Evolutionary conservation across 2,329 filamentous ascomycete species (phyloP).

Genomic region (Penicillium aurantiogriseum): DNA sequence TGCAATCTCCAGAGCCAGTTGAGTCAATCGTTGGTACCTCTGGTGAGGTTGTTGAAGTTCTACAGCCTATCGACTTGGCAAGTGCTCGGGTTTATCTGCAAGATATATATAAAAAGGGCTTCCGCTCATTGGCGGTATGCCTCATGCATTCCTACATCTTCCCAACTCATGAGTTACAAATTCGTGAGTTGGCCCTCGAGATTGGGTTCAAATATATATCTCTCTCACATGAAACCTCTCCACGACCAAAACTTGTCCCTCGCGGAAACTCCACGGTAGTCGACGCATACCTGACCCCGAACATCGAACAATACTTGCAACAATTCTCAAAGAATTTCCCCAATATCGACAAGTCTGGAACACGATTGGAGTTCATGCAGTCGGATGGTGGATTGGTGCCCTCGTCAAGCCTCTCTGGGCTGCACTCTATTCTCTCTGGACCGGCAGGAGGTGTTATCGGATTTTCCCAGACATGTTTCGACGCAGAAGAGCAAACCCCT

Average conservation of each 20-base stretch:
- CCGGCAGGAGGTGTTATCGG: constrained; percentile 91
- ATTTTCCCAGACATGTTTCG: constrained; percentile 86
- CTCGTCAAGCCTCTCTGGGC: constrained; percentile 66
- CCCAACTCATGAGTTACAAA: constrained; percentile 72
- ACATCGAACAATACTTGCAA: constrained; percentile 68
- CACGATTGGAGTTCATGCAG: constrained; percentile 62
- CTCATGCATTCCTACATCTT: constrained; percentile 88
- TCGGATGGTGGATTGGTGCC: constrained; percentile 69
- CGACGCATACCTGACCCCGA: constrained; percentile 73
- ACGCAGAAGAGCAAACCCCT: constrained; percentile 70
- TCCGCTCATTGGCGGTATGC: constrained; percentile 77
- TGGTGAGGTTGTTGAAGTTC: constrained; percentile 72
- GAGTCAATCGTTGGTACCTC: neutral
- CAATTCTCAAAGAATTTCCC: constrained; percentile 19
- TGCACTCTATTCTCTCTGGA: constrained; percentile 82
- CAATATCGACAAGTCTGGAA: neutral
- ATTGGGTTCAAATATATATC: constrained; percentile 72
- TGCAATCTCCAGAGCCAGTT: neutral
- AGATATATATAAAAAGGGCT: constrained; percentile 63
- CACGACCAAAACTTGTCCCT: constrained; percentile 76
- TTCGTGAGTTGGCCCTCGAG: constrained; percentile 70
- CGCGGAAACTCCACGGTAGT: constrained; percentile 71
- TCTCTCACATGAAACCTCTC: constrained; percentile 73
- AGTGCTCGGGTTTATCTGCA: constrained; percentile 57
- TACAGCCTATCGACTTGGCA: constrained; percentile 67